phyloP scores from a whole-genome alignment of 352 stramenopile genomes.

The Pseudoperonospora humuli region DNA sequence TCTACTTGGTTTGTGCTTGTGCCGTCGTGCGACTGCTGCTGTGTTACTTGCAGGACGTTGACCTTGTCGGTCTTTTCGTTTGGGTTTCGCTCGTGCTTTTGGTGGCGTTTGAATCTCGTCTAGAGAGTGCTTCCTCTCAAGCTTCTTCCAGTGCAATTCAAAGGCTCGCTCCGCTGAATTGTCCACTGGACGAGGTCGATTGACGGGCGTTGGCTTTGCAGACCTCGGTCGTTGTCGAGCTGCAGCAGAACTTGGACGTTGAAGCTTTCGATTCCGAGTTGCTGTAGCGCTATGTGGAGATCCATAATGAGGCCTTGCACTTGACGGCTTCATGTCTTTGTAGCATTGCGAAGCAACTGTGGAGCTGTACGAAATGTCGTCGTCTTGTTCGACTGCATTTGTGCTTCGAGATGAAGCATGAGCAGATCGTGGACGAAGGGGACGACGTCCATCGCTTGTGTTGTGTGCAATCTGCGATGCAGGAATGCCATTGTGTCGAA shows the following conservation, averaged over 20 bases:
- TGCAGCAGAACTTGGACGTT: conserved; percentile 14
- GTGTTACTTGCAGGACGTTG: too few species aligned
- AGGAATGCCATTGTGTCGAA: too few species aligned
- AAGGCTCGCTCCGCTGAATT: conserved; percentile 15
- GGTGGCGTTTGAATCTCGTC: too few species aligned
- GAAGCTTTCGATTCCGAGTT: conserved; percentile 4
- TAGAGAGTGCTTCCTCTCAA: conserved; percentile 30
- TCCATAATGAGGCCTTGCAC: conserved; percentile 29
- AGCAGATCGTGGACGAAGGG: conserved; percentile 38
- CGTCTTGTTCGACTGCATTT: not conserved
- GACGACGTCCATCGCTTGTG: too few species aligned
- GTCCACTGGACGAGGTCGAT: not conserved
- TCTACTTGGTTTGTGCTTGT: too few species aligned
- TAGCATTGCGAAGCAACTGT: conserved; percentile 59
- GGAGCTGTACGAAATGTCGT: conserved; percentile 47
- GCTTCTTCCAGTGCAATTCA: conserved; percentile 34
- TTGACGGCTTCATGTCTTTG: conserved; percentile 40
- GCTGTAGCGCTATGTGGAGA: conserved; percentile 6
- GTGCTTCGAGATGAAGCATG: conserved; percentile 15
- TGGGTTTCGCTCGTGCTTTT: too few species aligned
- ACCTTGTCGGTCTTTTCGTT: too few species aligned
- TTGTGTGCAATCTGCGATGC: too few species aligned
- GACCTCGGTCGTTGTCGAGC: conserved; percentile 26
- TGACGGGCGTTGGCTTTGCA: too few species aligned
- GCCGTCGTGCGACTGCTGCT: too few species aligned